Conservation (phyloP, 2,329 filamentous ascomycete genomes). For the Aspergillus caelatus region DNA sequence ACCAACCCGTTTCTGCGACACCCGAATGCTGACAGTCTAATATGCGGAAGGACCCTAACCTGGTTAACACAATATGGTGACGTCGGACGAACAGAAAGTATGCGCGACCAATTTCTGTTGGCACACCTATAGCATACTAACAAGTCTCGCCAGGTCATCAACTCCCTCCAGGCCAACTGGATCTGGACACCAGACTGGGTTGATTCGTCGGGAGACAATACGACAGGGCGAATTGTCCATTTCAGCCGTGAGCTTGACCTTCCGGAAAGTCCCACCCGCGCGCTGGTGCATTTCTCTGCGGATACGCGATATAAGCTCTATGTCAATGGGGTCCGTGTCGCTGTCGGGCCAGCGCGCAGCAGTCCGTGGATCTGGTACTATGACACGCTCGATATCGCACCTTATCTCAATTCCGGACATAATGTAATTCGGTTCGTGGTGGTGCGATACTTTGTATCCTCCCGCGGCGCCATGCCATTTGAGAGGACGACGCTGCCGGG, state of each 20-base stretch:
- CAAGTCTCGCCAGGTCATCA: conserved; percentile 13
- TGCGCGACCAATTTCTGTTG: background rate
- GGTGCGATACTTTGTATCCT: conserved; percentile 30
- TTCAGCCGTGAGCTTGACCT: conserved; percentile 10
- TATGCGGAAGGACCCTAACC: no score
- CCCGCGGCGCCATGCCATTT: conserved; percentile 34
- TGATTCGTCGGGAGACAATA: conserved; percentile 14
- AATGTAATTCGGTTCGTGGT: conserved; percentile 30
- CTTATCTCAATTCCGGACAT: conserved; percentile 22
- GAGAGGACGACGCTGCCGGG: conserved; percentile 31
- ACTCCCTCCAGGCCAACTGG: conserved; percentile 18
- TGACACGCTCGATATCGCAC: conserved; percentile 32
- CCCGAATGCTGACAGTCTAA: no score
- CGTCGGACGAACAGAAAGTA: background rate
- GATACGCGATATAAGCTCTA: conserved; percentile 50
- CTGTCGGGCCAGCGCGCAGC: conserved; percentile 42
- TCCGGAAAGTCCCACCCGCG: background rate
- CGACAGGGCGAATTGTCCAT: conserved; percentile 10
- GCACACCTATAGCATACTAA: background rate
- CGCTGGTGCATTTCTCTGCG: conserved; percentile 25
- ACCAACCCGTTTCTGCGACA: no score
- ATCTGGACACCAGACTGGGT: conserved; percentile 17
- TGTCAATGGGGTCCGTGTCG: conserved; percentile 41
- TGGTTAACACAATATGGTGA: background rate
- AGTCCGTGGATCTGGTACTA: conserved; percentile 39